Evolutionary conservation across 108 stramenopile genomes (phyloP), one percentile per base, ranked within the genome.

Genomic region (Pinguiococcus pyrenoidosus): DNA sequence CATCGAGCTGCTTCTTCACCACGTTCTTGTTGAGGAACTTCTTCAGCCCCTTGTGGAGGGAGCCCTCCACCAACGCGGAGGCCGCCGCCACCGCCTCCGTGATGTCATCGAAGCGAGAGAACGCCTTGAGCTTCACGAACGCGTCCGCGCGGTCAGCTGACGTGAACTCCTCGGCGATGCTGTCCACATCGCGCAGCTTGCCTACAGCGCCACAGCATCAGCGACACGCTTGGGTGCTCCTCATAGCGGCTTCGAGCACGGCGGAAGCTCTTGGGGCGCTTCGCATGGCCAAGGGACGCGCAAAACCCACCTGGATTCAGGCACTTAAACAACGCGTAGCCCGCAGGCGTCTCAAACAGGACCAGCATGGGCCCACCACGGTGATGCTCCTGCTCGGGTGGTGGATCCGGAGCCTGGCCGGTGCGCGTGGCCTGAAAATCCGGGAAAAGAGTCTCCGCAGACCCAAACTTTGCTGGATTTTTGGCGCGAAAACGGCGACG

Each of bases 291-390:
- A n/a, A n/a, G n/a, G n/a, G n/a, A n/a, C n/a, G n/a, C n/a, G n/a
- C n/a, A n/a, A 23, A 13, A 44, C 13, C 54, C 47, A 64, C 58
- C 59, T 61, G 35, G 12, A 14, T 8, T 4, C 17, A 59, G 8
- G 1, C 66, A 87, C 80, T 99, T 96, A 71, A 97, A 99, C 9
- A 99, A 71, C 39, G 95, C 93, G 59, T 92, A 96, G 3, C 98
- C 98, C 34, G 88, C 95, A 7, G 95, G 87, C 23, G 98, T 96
- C 63, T 99, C 98, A 49, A 99, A 97, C 21, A 99, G 73, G 12
- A 97, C 85, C 51, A 94, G 75, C 98, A 99, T 99, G 5, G 22
- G n/a, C n/a, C n/a, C n/a, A n/a, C n/a, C n/a, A n/a, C n/a, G n/a
- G n/a, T n/a, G n/a, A n/a, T n/a, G n/a, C n/a, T n/a, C n/a, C n/a